These are phyloP conservation scores for Gomphus sp. DNA, from an alignment of 1,284 basidiomycete genomes.

Conservation along the genomic window DNA sequence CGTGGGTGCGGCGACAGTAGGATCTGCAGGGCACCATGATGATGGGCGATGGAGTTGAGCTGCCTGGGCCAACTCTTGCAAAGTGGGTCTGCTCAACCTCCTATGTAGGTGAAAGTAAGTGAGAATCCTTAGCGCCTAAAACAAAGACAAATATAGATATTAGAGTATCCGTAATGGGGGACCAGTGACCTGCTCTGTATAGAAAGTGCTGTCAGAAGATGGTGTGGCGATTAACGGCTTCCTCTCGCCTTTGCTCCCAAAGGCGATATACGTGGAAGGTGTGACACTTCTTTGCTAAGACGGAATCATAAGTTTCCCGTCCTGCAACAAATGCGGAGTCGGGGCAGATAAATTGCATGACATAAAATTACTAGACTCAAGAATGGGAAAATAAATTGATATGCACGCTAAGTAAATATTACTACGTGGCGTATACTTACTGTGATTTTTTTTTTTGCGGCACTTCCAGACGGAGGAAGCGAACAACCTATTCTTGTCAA, in stretches of 20 bases:
- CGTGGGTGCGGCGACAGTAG: neutral
- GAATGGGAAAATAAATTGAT: neutral
- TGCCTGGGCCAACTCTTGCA: too few species aligned
- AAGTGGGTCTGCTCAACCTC: too few species aligned
- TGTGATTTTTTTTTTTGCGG: slow-evolving; percentile 9
- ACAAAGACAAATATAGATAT: too few species aligned
- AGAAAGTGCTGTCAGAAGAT: too few species aligned
- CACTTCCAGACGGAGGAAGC: slow-evolving; percentile 10
- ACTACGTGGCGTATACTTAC: slow-evolving; percentile 1
- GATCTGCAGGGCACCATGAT: neutral
- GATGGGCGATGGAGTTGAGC: neutral
- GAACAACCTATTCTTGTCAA: slow-evolving; percentile 10
- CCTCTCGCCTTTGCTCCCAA: too few species aligned
- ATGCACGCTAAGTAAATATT: neutral
- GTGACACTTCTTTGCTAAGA: neutral
- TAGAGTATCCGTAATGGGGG: too few species aligned
- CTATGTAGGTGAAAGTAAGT: too few species aligned
- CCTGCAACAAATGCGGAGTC: neutral
- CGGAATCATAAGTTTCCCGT: neutral
- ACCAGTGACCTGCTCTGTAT: too few species aligned
- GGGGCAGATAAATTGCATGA: neutral
- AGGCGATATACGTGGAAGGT: too few species aligned
- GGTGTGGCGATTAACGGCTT: too few species aligned
- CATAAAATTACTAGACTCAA: neutral
- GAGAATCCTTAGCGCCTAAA: too few species aligned